phyloP scores from a whole-genome alignment of 495 filamentous ascomycete genomes.

The Daldinia vernicosa region DNA sequence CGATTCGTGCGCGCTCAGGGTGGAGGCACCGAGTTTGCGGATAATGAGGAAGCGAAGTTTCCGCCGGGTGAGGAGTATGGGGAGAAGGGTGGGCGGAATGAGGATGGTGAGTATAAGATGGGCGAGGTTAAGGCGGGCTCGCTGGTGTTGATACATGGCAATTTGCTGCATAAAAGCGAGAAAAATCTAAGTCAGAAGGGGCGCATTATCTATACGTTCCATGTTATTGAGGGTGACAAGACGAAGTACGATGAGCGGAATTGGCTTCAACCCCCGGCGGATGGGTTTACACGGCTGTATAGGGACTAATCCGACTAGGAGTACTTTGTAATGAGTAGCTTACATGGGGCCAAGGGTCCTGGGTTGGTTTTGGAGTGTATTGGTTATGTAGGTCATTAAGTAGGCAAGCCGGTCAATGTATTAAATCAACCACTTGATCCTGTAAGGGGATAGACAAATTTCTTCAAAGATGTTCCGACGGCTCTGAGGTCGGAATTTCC shows the following conservation, averaged over 20 bases:
- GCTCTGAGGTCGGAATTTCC: too few species aligned
- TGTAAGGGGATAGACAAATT: not conserved
- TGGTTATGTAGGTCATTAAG: not conserved
- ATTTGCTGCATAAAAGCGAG: conserved; percentile 95
- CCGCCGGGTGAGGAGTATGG: conserved; percentile 56
- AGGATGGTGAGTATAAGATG: conserved; percentile 68
- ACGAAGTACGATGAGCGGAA: conserved; percentile 82
- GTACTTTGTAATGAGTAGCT: not conserved
- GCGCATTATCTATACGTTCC: conserved; percentile 96
- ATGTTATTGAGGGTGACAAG: conserved; percentile 89
- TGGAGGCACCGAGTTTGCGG: conserved; percentile 61
- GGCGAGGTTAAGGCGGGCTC: conserved; percentile 87
- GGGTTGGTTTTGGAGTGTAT: not conserved
- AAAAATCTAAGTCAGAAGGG: conserved; percentile 84
- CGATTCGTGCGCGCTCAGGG: conserved; percentile 74
- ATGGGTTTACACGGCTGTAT: conserved; percentile 78
- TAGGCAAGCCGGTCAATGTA: not conserved
- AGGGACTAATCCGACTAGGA: conserved; percentile 22
- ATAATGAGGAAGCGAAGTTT: conserved; percentile 54
- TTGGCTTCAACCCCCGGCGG: conserved; percentile 86
- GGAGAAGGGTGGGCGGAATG: conserved; percentile 32
- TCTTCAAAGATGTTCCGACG: too few species aligned
- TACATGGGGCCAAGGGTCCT: not conserved
- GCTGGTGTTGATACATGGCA: conserved; percentile 94
- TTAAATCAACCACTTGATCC: not conserved